Evolutionary conservation across 2,329 filamentous ascomycete species (phyloP), one percentile per base, ranked within the genome.

Genomic region (Xylaria hypoxylon): DNA sequence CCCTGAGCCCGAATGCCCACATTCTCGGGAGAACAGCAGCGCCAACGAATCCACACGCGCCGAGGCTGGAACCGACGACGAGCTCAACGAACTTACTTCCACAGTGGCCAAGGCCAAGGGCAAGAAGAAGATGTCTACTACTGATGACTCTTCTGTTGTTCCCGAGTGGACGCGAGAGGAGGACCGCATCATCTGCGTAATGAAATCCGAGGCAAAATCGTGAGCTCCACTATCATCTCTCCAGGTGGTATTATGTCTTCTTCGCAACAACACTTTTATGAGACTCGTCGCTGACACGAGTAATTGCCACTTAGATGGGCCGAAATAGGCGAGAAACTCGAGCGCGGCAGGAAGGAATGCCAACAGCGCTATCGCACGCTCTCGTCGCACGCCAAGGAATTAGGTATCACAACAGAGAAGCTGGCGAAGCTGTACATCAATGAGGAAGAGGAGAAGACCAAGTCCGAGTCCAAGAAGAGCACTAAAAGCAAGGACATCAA

Each of bases 111-210:
- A 48, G 26, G 5, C 5, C 17, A 38, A 50, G 17, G 44, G 22
- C 1, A 56, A 42, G 13, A 10, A 50, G 11, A 57, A 59, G 17
- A 71, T 70, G 64, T 3, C 26, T 3, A 50, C 35, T 5, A 51
- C 51, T 7, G 57, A 59, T 11, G 57, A 51, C 5, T 50, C 52
- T 15, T 68, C 67, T 24, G 64, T 45, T 3, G 22, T 17, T 31
- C 59, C 47, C 3, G 51, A 64, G 38, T 75, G 73, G 73, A 64
- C 61, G 7, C 53, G 13, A 5, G 58, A 71, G 2, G 67, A 74
- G 13, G 71, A 75, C 47, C 66, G 67, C 38, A 64, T 60, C 8
- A 52, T 76, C 11, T 68, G 64, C 55, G 19, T 67, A 40, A 59
- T 70, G 51, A 69, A 68, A 24, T 45, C 38, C 13, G 42, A 70